Percentiles rank a stretch among this genome's conserved stretches.
Evolutionary conservation across 2,329 filamentous ascomycete species (phyloP).

Genomic region (Tolypocladium tundrense): DNA sequence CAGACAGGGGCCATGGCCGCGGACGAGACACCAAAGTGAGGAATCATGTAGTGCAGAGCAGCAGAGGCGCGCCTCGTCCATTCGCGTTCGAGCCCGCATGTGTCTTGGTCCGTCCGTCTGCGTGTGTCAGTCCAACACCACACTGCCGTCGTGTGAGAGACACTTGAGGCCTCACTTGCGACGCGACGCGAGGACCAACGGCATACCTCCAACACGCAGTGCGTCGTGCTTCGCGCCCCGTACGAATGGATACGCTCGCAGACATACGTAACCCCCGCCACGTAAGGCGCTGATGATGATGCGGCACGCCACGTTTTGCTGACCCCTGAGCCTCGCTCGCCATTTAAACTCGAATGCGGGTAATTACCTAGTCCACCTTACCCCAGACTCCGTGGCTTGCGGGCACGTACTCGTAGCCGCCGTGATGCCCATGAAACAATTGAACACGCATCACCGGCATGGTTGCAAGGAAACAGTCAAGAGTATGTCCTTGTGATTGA

Average conservation of each 20-base stretch:
- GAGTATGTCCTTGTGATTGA: not conserved
- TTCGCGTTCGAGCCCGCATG: not conserved
- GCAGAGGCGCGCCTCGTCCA: not conserved
- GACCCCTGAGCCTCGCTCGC: not conserved
- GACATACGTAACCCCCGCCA: not conserved
- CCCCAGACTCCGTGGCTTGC: not conserved
- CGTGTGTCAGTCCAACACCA: not conserved
- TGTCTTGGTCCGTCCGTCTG: not conserved
- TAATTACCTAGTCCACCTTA: not conserved
- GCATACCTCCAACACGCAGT: not conserved
- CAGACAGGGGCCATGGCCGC: not conserved
- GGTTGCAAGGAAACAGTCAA: not conserved
- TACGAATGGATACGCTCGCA: too few relatives aligned
- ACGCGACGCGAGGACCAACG: not conserved
- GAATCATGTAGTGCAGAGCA: not conserved
- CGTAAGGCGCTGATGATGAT: not conserved
- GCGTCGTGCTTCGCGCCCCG: too few relatives aligned
- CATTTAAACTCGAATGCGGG: not conserved
- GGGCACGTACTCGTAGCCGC: too few relatives aligned
- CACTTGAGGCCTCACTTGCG: not conserved
- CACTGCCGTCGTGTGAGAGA: not conserved
- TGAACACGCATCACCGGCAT: not conserved
- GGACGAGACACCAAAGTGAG: not conserved
- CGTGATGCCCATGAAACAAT: not conserved
- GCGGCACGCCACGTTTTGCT: not conserved